These are phyloP conservation scores for Micractinium sp. DNA, from an alignment of 139 green algal genomes.

Conservation along the genomic window DNA sequence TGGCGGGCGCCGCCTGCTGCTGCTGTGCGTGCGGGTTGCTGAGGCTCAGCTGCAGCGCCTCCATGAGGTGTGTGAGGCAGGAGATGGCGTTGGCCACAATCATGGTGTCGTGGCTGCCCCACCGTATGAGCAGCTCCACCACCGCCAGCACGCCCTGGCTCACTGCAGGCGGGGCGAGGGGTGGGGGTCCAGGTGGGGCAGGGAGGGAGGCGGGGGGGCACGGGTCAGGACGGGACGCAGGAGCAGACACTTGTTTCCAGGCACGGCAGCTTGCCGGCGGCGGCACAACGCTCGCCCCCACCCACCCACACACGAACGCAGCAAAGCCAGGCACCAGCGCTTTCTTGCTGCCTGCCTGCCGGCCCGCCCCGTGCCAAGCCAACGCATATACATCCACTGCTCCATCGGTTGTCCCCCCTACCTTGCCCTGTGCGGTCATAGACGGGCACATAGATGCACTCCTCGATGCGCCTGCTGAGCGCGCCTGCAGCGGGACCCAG, in stretches of 20 bases:
- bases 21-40: constrained; percentile 12
- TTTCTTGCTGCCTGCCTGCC: no score
- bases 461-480: background rate
- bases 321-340: no score
- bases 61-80: constrained; percentile 15
- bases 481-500: background rate
- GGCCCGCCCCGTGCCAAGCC: no score
- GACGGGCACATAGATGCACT: constrained; percentile 49
- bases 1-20: background rate
- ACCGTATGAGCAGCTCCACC: constrained; percentile 44
- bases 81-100: constrained; percentile 35
- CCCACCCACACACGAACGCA: no score
- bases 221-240: background rate
- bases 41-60: constrained; percentile 20
- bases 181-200: no score
- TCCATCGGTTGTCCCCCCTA: background rate
- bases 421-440: constrained; percentile 37
- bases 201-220: background rate
- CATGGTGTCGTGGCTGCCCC: constrained; percentile 16
- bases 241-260: background rate
- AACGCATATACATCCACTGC: background rate
- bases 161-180: background rate
- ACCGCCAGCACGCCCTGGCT: constrained; percentile 46
- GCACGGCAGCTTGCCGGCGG: no score
- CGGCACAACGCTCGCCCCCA: no score